Evolutionary conservation across 2,329 filamentous ascomycete genomes (phyloP).

Genomic region (Alternaria sp.): DNA sequence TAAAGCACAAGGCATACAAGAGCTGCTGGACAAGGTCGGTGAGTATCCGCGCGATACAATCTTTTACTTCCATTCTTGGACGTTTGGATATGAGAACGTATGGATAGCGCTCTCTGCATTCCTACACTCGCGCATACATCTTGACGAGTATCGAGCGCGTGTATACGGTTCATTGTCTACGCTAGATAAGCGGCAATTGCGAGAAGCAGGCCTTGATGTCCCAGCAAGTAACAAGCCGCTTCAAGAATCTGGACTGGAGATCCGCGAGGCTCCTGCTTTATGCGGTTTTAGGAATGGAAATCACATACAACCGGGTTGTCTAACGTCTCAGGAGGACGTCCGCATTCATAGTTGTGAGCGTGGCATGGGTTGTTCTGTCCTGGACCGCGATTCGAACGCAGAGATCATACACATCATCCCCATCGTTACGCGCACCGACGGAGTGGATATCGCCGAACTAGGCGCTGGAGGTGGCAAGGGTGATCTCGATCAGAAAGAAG

Average conservation of each 20-base stretch:
- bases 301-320: constrained; percentile 71
- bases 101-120: constrained; percentile 82
- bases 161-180: constrained; percentile 71
- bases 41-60: constrained; percentile 76
- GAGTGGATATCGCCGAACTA: constrained; percentile 73
- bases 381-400: constrained; percentile 55
- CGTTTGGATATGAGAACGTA: constrained; percentile 91
- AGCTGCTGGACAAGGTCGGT: constrained; percentile 74
- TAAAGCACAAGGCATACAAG: constrained; percentile 78
- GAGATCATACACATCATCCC: constrained; percentile 80
- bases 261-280: constrained; percentile 70
- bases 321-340: constrained; percentile 70
- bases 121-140: constrained; percentile 76
- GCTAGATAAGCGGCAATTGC: constrained; percentile 30
- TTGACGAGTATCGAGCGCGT: constrained; percentile 80
- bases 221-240: constrained; percentile 32
- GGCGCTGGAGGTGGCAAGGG: constrained; percentile 82
- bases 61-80: constrained; percentile 90
- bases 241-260: constrained; percentile 51
- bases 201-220: constrained; percentile 51
- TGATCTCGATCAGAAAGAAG: constrained; percentile 74
- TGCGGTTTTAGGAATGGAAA: constrained; percentile 82
- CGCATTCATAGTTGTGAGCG: constrained; percentile 89
- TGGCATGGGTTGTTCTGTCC: constrained; percentile 67
- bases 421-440: constrained; percentile 73